phyloP scores from a whole-genome alignment of 768 basidiomycete genomes.

The Rhodocollybia butyracea region DNA sequence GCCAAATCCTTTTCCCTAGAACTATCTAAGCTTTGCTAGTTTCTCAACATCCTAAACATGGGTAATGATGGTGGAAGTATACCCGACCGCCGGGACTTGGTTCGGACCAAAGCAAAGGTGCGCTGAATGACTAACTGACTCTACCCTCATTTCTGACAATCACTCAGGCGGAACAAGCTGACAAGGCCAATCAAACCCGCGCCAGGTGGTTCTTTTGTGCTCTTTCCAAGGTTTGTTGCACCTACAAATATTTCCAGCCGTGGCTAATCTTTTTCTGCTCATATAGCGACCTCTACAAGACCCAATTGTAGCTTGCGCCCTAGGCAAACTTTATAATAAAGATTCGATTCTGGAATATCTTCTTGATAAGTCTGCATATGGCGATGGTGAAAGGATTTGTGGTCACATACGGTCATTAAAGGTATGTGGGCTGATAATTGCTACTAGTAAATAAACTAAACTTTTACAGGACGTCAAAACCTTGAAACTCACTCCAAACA shows the following conservation, averaged over 20 bases:
- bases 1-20: neutral
- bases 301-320: constrained; percentile 86
- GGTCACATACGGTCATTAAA: constrained; percentile 89
- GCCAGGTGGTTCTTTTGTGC: constrained; percentile 94
- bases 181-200: constrained; percentile 85
- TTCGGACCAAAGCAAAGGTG: constrained; percentile 70
- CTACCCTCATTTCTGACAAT: neutral
- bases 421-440: constrained; percentile 42
- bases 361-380: constrained; percentile 77
- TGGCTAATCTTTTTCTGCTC: neutral
- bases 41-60: constrained; percentile 37
- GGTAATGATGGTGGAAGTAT: constrained; percentile 90
- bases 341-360: constrained; percentile 91
- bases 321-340: constrained; percentile 96
- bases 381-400: constrained; percentile 90
- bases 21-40: neutral
- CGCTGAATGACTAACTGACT: neutral
- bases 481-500: constrained; percentile 75
- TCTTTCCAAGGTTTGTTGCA: constrained; percentile 76
- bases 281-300: constrained; percentile 86
- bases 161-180: constrained; percentile 73
- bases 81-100: constrained; percentile 78
- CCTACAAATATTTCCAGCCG: no score
- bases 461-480: constrained; percentile 75
- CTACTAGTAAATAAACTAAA: neutral